Base-by-base conservation (phyloP, 805 yeast species). In the Sugiyamaella boreocaroliniensis region DNA sequence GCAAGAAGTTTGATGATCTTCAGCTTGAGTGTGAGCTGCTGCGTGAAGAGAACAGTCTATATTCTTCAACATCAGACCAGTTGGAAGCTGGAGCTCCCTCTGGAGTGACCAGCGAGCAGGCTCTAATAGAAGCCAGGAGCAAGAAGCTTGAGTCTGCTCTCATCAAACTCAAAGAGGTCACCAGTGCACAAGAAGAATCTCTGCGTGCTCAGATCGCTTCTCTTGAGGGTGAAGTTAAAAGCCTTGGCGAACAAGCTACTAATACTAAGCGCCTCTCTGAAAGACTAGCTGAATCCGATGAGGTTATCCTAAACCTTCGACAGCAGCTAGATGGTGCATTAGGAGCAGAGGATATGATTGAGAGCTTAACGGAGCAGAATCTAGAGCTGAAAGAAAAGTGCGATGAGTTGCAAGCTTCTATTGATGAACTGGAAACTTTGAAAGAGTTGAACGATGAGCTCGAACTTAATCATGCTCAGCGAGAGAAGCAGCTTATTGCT, bases 361-460 rank as follows among this genome's bases (percentile, higher is more conserved):
- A 69, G 19, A 68, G 60, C 14, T 61, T 76, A 20, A 68, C 76
- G 0, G 65, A 64, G 26, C 57, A 72, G 51, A 77, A 76, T 49
- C 49, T 67, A 8, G 70, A 61, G 22, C 64, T 79, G 18, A 59
- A 58, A 16, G 65, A 61, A 10, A 63, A 71, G 43, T 67, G 79
- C 5, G 58, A 56, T 1, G 65, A 61, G n/a, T 65, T 81, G 18
- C 64, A 71, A 32, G 56, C 57, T 3, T 71, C 78, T 0, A 68
- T 81, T 1, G 70, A 69, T 1, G 85, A 82, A 19, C 66, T 81
- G 34, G 79, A 75, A 45, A 81, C 78, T 48, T 61, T 83, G 18
- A 78, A 77, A 53, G 77, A 74, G 45, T 61, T 82, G 9, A 79
- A 78, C 53, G 76, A 72, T 50, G 78, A 77, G 50, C 65, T 82